Base-by-base conservation (phyloP, 148 eudicot species). In the Vaccinium vitisidaea region DNA sequence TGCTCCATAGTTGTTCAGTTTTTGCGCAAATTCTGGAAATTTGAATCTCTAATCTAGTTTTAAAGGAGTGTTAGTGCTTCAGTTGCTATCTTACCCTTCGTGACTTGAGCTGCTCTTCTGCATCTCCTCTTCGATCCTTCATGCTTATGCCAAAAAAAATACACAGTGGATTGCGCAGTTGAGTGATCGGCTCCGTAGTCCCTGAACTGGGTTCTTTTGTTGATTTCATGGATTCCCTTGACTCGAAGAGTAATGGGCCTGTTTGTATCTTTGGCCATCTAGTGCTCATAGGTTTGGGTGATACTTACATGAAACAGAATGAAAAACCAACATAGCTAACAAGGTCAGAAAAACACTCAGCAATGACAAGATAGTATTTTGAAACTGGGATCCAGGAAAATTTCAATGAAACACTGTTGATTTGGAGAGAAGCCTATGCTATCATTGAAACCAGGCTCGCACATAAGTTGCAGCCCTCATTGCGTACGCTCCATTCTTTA, bases 1-100 rank as follows among this genome's bases (percentile, higher is more conserved):
- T 74, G 50, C 77, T 32, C 49, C 77, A 74, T 74, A 39, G 50
- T 52, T 32, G 50, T 74, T 74, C n/a, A 39, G 77, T 74, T 74
- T 74, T 46, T 39, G 18, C 0, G 15, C 54, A 46, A 46, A 75
- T 48, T 46, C 79, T 46, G 54, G 79, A 46, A 46, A 46, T 75
- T 75, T 43, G 53, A 46, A 43, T 25, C 54, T 46, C 27, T 48
- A 75, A 74, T 74, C 77, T 39, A 18, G n/a, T 36, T 15, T 43
- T 43, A 74, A 39, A 16, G 76, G 19, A 36, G 11, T 74, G 16
- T 74, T 43, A 6, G 10, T 36, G 77, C 50, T 39, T 74, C 52
- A 39, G 10, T 74, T 25, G 48, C 48, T 36, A 65, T 61, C 69
- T n/a, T 65, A 23, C 36, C 76, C 76, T 36, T 36, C 15, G 46